These are phyloP conservation scores for Isatis tinctoria DNA, from an alignment of 345 rosid species.

Conservation along the genomic window DNA sequence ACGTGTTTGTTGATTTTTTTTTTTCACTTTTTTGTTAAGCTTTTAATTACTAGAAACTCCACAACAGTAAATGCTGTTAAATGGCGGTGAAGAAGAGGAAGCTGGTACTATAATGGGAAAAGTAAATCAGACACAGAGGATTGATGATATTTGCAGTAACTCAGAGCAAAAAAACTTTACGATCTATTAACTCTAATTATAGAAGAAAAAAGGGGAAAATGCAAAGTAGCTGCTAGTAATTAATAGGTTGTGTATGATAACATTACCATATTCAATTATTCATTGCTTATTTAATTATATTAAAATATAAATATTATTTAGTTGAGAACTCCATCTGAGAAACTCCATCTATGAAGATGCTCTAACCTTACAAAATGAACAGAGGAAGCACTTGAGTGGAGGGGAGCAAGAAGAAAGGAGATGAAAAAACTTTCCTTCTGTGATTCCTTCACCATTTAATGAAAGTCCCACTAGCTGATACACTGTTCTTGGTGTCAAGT, in stretches of 20 bases:
- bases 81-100: constrained; percentile 32
- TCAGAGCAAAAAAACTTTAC: constrained; percentile 4
- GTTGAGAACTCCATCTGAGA: no score
- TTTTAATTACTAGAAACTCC: constrained; percentile 22
- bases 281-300: no score
- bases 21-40: constrained; percentile 20
- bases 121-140: constrained; percentile 21
- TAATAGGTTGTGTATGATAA: constrained; percentile 3
- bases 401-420: constrained; percentile 31
- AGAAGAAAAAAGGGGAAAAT: not conserved
- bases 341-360: not conserved
- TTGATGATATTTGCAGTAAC: constrained; percentile 12
- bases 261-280: not conserved
- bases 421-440: constrained; percentile 28
- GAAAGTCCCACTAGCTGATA: constrained; percentile 28
- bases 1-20: not conserved
- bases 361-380: constrained; percentile 2
- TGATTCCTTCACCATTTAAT: constrained; percentile 29
- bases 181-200: not conserved
- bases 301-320: no score
- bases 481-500: constrained; percentile 24
- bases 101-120: constrained; percentile 31
- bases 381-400: constrained; percentile 12
- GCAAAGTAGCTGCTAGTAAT: constrained; percentile 18
- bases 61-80: constrained; percentile 37